Percentiles rank a stretch among this genome's conserved stretches.
phyloP scores from a whole-genome alignment of 2,329 filamentous ascomycete genomes.

The Helicocarpus griseus region DNA sequence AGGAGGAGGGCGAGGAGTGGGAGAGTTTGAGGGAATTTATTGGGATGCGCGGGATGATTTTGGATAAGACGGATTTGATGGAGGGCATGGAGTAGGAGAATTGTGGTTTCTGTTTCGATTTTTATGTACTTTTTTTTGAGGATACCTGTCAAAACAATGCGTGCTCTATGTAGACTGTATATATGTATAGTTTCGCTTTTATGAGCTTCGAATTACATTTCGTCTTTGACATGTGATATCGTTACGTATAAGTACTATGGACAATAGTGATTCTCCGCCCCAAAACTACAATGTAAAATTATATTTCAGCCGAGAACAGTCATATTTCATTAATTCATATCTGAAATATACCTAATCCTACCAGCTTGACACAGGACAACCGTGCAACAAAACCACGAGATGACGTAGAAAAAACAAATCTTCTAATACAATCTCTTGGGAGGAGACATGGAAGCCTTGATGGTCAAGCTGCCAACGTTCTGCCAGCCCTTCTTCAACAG shows the following conservation, averaged over 20 bases:
- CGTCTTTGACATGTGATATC: background rate
- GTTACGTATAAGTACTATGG: too few species aligned
- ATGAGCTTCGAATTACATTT: background rate
- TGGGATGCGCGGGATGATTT: constrained; percentile 72
- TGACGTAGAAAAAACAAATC: constrained; percentile 9
- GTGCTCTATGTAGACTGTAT: background rate
- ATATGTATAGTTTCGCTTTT: background rate
- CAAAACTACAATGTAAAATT: background rate
- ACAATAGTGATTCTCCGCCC: background rate
- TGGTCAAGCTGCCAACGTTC: constrained; percentile 98
- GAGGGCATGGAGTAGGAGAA: constrained; percentile 65
- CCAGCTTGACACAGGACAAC: background rate
- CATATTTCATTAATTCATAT: background rate
- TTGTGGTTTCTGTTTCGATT: background rate
- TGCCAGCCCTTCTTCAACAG: constrained; percentile 99
- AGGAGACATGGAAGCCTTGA: constrained; percentile 99
- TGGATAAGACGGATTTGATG: constrained; percentile 85
- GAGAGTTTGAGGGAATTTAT: constrained; percentile 75
- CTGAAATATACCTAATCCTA: background rate
- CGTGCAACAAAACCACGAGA: background rate
- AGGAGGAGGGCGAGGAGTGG: constrained; percentile 89
- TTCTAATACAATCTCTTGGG: constrained; percentile 93
- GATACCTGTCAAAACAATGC: background rate
- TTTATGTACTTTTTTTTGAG: background rate
- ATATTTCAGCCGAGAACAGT: background rate